Evolutionary conservation across 768 basidiomycete genomes (phyloP).

Genomic region (Terana coerulea): DNA sequence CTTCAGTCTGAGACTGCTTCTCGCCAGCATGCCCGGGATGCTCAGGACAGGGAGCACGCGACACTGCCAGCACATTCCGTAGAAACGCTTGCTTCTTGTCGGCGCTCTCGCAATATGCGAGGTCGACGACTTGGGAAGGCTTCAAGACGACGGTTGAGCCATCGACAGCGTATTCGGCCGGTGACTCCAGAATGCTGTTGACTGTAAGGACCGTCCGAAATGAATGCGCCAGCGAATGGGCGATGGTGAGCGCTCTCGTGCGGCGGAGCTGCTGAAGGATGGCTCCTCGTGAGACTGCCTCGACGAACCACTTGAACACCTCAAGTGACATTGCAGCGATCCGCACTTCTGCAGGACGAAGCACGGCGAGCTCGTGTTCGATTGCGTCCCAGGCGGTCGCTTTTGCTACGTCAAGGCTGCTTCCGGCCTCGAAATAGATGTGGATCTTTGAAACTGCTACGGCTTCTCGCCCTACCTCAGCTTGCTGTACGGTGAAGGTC

Average conservation of each 20-base stretch:
- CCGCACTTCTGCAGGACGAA: not conserved
- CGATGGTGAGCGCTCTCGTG: not conserved
- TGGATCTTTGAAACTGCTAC: too few species aligned
- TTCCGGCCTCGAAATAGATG: too few species aligned
- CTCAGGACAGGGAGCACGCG: too few species aligned
- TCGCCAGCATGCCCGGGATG: too few species aligned
- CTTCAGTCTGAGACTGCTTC: too few species aligned
- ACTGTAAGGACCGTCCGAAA: not conserved
- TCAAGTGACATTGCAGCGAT: too few species aligned
- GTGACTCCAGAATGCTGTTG: not conserved
- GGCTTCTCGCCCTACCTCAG: too few species aligned
- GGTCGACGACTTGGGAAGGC: not conserved
- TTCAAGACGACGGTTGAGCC: not conserved
- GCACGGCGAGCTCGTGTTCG: not conserved
- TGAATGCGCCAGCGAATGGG: not conserved
- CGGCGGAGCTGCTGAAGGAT: not conserved
- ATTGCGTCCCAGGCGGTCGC: too few species aligned
- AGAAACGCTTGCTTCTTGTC: too few species aligned
- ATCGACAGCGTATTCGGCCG: not conserved
- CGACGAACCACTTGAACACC: not conserved
- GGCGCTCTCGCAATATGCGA: not conserved
- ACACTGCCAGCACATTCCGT: too few species aligned
- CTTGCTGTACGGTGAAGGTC: too few species aligned
- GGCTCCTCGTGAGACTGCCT: not conserved
- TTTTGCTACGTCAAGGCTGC: too few species aligned